Conservation (phyloP, 2,329 filamentous ascomycete genomes). For the Aspergillus sp. region DNA sequence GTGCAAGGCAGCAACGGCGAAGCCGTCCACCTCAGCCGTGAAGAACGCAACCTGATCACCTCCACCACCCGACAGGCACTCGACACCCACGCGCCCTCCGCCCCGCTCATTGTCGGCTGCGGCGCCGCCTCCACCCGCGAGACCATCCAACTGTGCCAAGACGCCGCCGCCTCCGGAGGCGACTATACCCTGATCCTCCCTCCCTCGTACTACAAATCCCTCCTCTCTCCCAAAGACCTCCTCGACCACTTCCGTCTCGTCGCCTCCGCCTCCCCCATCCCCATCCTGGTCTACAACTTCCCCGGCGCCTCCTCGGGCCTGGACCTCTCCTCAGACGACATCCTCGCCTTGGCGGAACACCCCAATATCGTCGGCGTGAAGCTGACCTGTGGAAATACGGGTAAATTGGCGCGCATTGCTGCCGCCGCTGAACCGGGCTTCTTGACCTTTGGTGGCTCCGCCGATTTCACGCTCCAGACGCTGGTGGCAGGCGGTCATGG, state of each 20-base stretch:
- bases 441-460: constrained; percentile 85
- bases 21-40: constrained; percentile 73
- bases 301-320: constrained; percentile 67
- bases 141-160: constrained; percentile 67
- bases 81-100: constrained; percentile 61
- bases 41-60: constrained; percentile 70
- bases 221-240: constrained; percentile 63
- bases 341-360: constrained; percentile 59
- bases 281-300: constrained; percentile 73
- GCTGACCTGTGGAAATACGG: constrained; percentile 73
- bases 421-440: constrained; percentile 57
- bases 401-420: constrained; percentile 67
- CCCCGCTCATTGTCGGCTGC: constrained; percentile 76
- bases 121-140: constrained; percentile 73
- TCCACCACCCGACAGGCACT: constrained; percentile 69
- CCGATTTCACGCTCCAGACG: constrained; percentile 83
- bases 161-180: constrained; percentile 69
- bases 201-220: constrained; percentile 71
- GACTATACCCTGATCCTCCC: constrained; percentile 76
- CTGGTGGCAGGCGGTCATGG: constrained; percentile 76
- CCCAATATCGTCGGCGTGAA: constrained; percentile 70
- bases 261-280: constrained; percentile 61
- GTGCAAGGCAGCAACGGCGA: constrained; percentile 83
- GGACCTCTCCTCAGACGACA: constrained; percentile 68
- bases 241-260: constrained; percentile 67